Conservation (phyloP, 306 rosid genomes). For the Vigna angularis region DNA sequence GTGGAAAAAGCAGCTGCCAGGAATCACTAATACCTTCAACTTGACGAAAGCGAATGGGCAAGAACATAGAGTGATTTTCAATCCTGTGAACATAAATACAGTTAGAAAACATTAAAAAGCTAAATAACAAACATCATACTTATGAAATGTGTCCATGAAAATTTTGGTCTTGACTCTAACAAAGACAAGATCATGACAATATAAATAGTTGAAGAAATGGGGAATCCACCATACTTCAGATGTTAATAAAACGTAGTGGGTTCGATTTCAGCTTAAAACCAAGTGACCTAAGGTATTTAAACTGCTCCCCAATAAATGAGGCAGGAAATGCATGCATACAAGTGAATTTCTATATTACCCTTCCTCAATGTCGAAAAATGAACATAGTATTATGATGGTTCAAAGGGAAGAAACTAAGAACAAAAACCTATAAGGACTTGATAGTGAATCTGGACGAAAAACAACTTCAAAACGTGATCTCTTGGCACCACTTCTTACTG, state of each 20-base stretch:
- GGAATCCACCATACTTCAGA: slow-evolving; percentile 22
- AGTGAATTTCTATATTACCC: slow-evolving; percentile 5
- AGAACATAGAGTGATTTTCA: slow-evolving; percentile 89
- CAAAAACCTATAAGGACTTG: slow-evolving; percentile 91
- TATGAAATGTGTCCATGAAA: slow-evolving; percentile 17
- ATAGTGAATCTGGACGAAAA: slow-evolving; percentile 73
- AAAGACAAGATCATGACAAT: slow-evolving; percentile 22
- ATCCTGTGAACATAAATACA: slow-evolving; percentile 65
- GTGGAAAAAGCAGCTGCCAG: slow-evolving; percentile 88
- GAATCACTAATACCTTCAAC: slow-evolving; percentile 80
- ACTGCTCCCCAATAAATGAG: background rate
- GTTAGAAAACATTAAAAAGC: slow-evolving; percentile 21
- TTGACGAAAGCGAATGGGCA: slow-evolving; percentile 89
- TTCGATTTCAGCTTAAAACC: background rate
- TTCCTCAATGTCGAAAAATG: slow-evolving; percentile 17
- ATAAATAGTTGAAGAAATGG: slow-evolving; percentile 27
- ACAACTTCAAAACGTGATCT: slow-evolving; percentile 86
- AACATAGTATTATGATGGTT: background rate
- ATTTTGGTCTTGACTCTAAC: background rate
- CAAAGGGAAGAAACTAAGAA: slow-evolving; percentile 26
- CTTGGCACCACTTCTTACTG: slow-evolving; percentile 93
- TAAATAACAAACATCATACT: slow-evolving; percentile 3
- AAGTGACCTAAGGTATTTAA: background rate
- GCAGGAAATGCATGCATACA: background rate
- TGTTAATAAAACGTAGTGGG: slow-evolving; percentile 5